Conservation (phyloP, 2,329 filamentous ascomycete genomes). For the Xylariaceae sp. region DNA sequence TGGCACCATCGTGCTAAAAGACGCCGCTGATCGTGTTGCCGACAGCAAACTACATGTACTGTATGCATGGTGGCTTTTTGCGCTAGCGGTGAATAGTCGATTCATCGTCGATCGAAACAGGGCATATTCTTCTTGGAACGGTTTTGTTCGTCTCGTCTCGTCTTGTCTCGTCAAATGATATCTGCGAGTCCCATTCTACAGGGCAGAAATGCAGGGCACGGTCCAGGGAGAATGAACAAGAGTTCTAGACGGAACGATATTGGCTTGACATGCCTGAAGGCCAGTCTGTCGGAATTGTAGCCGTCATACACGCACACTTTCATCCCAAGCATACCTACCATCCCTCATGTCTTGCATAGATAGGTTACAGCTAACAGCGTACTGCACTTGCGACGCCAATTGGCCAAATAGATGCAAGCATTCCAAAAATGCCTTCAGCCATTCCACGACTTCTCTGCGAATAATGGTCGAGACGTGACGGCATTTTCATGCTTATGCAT, state of each 20-base stretch:
- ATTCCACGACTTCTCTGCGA: constrained; percentile 1
- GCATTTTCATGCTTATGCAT: background rate
- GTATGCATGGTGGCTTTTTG: too few species aligned
- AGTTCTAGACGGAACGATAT: constrained; percentile 5
- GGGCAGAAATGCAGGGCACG: too few species aligned
- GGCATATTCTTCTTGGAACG: too few species aligned
- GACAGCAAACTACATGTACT: too few species aligned
- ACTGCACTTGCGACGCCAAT: constrained; percentile 15
- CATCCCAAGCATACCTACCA: constrained; percentile 3
- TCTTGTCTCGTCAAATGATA: background rate
- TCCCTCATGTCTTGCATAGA: constrained; percentile 19
- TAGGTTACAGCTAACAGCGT: constrained; percentile 3
- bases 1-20: too few species aligned
- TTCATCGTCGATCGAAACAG: too few species aligned
- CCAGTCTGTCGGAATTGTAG: constrained; percentile 1
- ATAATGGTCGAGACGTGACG: background rate
- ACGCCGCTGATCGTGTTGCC: too few species aligned
- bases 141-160: too few species aligned
- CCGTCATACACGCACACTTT: background rate
- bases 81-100: too few species aligned
- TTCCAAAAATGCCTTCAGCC: background rate
- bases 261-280: constrained; percentile 7
- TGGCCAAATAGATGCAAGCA: constrained; percentile 6
- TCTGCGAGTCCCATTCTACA: too few species aligned
- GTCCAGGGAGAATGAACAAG: too few species aligned